Evolutionary conservation across 805 yeast genomes (phyloP), one percentile per base, ranked within the genome.

Genomic region (Maudiozyma saulgeensis): DNA sequence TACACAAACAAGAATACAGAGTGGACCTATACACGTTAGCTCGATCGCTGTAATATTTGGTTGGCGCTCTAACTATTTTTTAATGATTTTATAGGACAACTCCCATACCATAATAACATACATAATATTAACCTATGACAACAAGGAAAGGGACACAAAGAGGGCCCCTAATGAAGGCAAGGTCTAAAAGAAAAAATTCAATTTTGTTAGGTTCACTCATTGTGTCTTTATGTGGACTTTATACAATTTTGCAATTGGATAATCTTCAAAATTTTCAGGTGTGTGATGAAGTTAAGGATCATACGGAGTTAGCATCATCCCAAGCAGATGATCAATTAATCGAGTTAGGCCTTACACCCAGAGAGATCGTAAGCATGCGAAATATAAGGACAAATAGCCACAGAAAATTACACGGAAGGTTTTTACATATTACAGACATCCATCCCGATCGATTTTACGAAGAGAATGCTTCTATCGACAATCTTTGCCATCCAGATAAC

Each of bases 351-450:
- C 53, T 75, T 9, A 72, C 75, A 1, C 75, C 75, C 0, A 62
- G 63, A 46, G 68, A 63, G 19, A 73, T 77, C 1, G 52, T 73
- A 4, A 51, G 60, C n/a, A 53, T 60, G 7, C 37, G 47, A 3
- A 57, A 55, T 26, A 39, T 45, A 5, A 28, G 18, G 3, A 49
- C 51, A 4, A 60, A 58, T 5, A 59, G 50, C 38, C 53, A 52
- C 19, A 53, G 54, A 35, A 53, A 51, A 21, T 38, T 83, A 13
- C 85, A 82, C 56, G 96, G 96, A 0, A 68, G 93, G 48, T 88
- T 87, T 59, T 67, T 87, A n/a, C 96, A 88, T 60, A 74, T 87
- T 26, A 87, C 96, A 0, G 96, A 87, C 62, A 72, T 88, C 52
- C 96, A 87, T 60, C 96, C 96, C 0, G 96, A 87, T 64, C 81